A percentile compares a stretch with the other conserved stretches of the same genome.
These are phyloP conservation scores for Veloboletus limbatus DNA, from an alignment of 1,284 basidiomycete genomes.

Conservation along the genomic window DNA sequence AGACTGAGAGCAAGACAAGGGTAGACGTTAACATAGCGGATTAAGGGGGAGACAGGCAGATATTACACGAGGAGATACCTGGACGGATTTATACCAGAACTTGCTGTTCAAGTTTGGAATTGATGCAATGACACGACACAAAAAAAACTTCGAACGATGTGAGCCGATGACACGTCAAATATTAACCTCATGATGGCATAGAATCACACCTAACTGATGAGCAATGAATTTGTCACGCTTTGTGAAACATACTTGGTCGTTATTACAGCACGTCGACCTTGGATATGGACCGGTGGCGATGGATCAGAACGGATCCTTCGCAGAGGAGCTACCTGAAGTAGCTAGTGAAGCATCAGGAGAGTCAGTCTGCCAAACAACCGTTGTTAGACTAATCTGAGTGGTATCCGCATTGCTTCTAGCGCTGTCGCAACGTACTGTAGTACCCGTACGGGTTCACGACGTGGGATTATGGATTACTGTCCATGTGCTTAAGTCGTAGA, in stretches of 20 bases:
- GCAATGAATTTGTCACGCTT: not conserved
- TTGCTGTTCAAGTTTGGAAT: not conserved
- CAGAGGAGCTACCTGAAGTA: not conserved
- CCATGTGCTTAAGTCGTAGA: not conserved
- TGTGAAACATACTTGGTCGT: not conserved
- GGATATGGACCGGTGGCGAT: conserved; percentile 3
- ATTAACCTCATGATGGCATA: not conserved
- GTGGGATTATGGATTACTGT: not conserved
- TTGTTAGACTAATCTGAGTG: not conserved
- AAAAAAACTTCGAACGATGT: not conserved
- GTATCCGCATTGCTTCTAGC: not conserved
- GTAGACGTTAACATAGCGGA: not conserved
- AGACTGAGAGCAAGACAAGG: conserved; percentile 11
- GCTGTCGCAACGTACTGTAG: not conserved
- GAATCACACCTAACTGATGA: not conserved
- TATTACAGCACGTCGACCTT: not conserved
- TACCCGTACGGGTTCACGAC: no score
- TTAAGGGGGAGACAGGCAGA: not conserved
- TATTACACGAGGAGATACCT: not conserved
- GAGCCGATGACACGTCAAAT: not conserved
- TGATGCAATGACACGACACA: not conserved
- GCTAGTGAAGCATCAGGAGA: not conserved
- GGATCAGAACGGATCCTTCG: conserved; percentile 6
- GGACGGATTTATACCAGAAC: conserved; percentile 19
- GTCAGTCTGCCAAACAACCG: not conserved